Percentiles rank a stretch among this genome's conserved stretches.
Conservation (phyloP, 2,329 filamentous ascomycete genomes). For the Scedosporium apiospermum region DNA sequence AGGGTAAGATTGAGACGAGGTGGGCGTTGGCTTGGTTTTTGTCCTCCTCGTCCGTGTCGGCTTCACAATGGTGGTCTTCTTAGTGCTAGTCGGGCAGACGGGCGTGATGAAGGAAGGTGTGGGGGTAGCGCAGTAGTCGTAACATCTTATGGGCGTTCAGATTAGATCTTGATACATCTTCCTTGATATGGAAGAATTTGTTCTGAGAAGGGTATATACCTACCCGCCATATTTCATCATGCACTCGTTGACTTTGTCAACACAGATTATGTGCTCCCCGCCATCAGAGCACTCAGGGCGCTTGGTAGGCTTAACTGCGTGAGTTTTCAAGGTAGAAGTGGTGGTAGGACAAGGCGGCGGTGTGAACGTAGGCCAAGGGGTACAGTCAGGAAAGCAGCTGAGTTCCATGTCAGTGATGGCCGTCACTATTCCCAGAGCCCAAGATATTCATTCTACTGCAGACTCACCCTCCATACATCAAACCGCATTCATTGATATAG, state of each 20-base stretch:
- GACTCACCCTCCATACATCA: conserved; percentile 6
- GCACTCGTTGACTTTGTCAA: conserved; percentile 7
- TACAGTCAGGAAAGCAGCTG: conserved; percentile 4
- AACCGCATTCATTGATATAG: conserved; percentile 4
- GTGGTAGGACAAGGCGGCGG: conserved; percentile 1
- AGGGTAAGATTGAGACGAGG: neutral
- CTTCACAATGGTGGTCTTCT: neutral
- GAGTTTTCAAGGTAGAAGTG: neutral
- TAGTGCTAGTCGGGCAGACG: neutral
- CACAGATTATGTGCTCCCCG: neutral
- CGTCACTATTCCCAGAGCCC: no score
- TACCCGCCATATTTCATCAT: conserved; percentile 6
- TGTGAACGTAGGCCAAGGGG: conserved; percentile 3
- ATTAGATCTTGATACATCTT: neutral
- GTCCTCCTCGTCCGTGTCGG: neutral
- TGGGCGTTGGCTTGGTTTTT: neutral
- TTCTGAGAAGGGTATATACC: neutral
- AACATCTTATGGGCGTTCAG: neutral
- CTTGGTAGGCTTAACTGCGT: neutral
- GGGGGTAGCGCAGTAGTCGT: neutral
- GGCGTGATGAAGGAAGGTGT: neutral
- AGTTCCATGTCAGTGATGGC: neutral
- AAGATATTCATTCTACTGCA: neutral
- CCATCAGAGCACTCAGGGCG: neutral
- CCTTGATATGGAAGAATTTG: neutral